phyloP scores from a whole-genome alignment of 148 eudicot genomes.

The Rhododendron mucronatum region DNA sequence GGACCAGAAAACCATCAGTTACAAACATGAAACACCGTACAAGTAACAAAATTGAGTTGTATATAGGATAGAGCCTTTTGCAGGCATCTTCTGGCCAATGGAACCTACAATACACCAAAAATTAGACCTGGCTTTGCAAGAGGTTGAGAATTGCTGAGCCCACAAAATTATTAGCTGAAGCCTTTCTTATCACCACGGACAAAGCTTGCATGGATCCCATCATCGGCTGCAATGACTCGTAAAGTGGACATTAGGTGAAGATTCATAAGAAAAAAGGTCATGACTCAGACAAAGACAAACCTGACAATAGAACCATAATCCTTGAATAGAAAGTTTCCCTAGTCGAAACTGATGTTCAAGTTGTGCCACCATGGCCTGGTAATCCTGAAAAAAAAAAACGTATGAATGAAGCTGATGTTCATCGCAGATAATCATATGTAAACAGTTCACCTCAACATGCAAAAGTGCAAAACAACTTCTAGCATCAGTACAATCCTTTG shows the following conservation, averaged over 20 bases:
- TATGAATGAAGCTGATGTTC: not conserved
- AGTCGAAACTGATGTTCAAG: conserved; percentile 96
- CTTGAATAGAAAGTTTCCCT: conserved; percentile 85
- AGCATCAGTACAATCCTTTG: no score
- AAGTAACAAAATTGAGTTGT: not conserved
- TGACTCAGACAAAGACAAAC: conserved; percentile 28
- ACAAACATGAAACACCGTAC: not conserved
- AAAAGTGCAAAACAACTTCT: not conserved
- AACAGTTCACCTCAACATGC: not conserved
- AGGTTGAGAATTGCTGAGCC: conserved; percentile 94
- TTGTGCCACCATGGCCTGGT: conserved; percentile 99
- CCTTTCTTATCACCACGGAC: conserved; percentile 67
- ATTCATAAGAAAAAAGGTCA: conserved; percentile 4
- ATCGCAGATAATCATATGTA: not conserved
- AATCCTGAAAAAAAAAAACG: conserved; percentile 51
- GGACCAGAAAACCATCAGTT: conserved; percentile 10
- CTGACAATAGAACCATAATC: conserved; percentile 98
- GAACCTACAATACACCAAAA: not conserved
- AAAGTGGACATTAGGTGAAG: not conserved
- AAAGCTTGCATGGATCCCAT: conserved; percentile 94
- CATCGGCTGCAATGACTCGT: conserved; percentile 58
- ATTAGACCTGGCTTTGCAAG: conserved; percentile 81
- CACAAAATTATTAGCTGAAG: conserved; percentile 46
- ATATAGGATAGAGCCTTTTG: not conserved
- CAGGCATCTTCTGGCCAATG: not conserved